These are phyloP conservation scores for Coemansia sp. DNA, from an alignment of 192 early-diverging fungal genomes.

Conservation along the genomic window DNA sequence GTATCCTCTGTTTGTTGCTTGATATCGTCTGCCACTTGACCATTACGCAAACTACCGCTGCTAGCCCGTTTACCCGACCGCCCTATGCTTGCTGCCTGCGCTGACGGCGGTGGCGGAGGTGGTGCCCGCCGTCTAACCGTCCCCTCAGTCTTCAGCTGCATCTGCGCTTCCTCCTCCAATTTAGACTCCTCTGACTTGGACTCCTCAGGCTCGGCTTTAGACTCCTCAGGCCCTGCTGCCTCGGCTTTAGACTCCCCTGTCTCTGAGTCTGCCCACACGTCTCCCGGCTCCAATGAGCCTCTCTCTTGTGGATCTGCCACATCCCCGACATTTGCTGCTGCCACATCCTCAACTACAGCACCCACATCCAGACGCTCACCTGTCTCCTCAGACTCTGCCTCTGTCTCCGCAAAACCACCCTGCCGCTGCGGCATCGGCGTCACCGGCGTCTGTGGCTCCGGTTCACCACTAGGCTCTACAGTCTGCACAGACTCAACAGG, in stretches of 20 bases:
- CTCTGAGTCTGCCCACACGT: too few relatives aligned
- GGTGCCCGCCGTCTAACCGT: conserved; percentile 45
- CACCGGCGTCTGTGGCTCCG: too few relatives aligned
- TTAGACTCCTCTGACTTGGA: background rate
- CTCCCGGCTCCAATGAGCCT: too few relatives aligned
- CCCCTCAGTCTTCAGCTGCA: conserved; percentile 21
- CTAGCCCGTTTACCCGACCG: conserved; percentile 19
- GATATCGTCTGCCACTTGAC: background rate
- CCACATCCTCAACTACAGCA: too few relatives aligned
- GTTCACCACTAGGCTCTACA: background rate
- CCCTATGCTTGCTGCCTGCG: conserved; percentile 5
- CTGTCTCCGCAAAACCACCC: too few relatives aligned
- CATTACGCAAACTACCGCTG: conserved; percentile 1
- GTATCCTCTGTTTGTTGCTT: background rate
- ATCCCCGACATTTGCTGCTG: background rate
- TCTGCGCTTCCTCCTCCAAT: background rate
- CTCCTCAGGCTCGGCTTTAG: background rate
- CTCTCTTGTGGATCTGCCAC: background rate
- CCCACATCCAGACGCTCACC: too few relatives aligned
- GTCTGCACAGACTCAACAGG: background rate
- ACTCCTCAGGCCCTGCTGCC: too few relatives aligned
- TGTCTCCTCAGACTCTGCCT: too few relatives aligned
- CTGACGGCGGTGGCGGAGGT: conserved; percentile 36
- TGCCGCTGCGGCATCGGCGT: too few relatives aligned
- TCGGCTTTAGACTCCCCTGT: too few relatives aligned